Evolutionary conservation across 1,139 yeast species (phyloP).

Genomic region (Candida sanyaensis): DNA sequence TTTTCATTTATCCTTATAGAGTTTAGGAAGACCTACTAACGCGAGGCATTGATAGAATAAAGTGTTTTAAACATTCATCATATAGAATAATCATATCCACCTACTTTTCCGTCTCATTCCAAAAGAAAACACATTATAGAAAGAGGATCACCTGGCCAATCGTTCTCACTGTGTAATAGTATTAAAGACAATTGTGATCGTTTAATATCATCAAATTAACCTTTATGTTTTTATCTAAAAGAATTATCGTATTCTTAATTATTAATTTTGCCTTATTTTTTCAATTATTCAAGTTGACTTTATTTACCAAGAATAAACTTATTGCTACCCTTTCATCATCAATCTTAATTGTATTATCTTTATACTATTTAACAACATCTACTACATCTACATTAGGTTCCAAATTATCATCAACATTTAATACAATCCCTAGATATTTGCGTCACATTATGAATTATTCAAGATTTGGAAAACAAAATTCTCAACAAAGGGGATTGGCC

Average conservation of each 20-base stretch:
- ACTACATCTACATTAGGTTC: conserved; percentile 9
- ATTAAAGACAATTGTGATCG: too few species aligned
- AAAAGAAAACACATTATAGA: too few species aligned
- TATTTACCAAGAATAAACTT: conserved; percentile 11
- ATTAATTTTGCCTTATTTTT: conserved; percentile 8
- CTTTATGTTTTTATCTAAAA: conserved; percentile 7
- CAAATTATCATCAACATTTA: conserved; percentile 7
- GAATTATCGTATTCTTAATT: conserved; percentile 7
- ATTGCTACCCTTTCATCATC: conserved; percentile 13
- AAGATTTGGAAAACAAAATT: conserved; percentile 18
- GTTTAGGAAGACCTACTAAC: too few species aligned
- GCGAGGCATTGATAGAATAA: too few species aligned
- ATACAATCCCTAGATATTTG: conserved; percentile 15
- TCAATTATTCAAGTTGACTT: conserved; percentile 12
- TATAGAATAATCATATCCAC: too few species aligned
- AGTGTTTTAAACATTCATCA: background rate
- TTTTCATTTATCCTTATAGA: too few species aligned
- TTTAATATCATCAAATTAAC: background rate
- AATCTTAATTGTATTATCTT: conserved; percentile 10
- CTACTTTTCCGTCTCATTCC: too few species aligned
- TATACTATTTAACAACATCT: conserved; percentile 12
- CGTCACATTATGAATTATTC: conserved; percentile 19
- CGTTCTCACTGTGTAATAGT: too few species aligned
- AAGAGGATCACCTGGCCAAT: too few species aligned
- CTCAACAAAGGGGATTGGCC: conserved; percentile 40